Percentiles rank a stretch among this genome's conserved stretches.
phyloP scores from a whole-genome alignment of 805 yeast genomes.

The Lachancea meyersii region DNA sequence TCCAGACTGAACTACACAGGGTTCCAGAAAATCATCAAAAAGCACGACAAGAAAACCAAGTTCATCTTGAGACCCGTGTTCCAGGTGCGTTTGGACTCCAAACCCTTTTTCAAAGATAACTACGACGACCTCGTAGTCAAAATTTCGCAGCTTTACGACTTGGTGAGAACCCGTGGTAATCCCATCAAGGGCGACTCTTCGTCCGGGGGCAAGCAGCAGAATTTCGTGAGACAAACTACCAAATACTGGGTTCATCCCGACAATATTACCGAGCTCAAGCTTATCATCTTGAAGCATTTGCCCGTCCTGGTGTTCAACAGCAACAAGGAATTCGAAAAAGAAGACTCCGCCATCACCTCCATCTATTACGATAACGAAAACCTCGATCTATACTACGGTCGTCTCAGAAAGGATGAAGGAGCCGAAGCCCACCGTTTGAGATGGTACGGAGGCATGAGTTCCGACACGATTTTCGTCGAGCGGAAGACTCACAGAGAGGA shows the following conservation, averaged over 20 bases:
- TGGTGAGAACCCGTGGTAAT: slow-evolving; percentile 92
- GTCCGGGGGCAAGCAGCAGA: slow-evolving; percentile 98
- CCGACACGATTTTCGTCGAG: slow-evolving; percentile 90
- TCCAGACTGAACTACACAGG: slow-evolving; percentile 93
- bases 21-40: slow-evolving; percentile 91
- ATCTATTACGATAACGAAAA: slow-evolving; percentile 88
- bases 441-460: slow-evolving; percentile 98
- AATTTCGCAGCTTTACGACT: slow-evolving; percentile 80
- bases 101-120: slow-evolving; percentile 94
- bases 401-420: slow-evolving; percentile 94
- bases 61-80: slow-evolving; percentile 84
- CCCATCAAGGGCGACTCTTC: slow-evolving; percentile 92
- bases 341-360: slow-evolving; percentile 94
- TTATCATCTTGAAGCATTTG: slow-evolving; percentile 85
- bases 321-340: slow-evolving; percentile 89
- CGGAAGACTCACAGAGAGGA: slow-evolving; percentile 98
- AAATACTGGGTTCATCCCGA: slow-evolving; percentile 99
- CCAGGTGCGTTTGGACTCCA: slow-evolving; percentile 85
- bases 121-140: slow-evolving; percentile 85
- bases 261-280: slow-evolving; percentile 91
- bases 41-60: slow-evolving; percentile 86
- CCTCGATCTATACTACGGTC: slow-evolving; percentile 87
- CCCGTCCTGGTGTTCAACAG: slow-evolving; percentile 96
- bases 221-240: slow-evolving; percentile 96
- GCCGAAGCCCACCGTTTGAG: slow-evolving; percentile 97